Conservation (phyloP, 108 stramenopile species). For the Cyclotella cryptica region DNA sequence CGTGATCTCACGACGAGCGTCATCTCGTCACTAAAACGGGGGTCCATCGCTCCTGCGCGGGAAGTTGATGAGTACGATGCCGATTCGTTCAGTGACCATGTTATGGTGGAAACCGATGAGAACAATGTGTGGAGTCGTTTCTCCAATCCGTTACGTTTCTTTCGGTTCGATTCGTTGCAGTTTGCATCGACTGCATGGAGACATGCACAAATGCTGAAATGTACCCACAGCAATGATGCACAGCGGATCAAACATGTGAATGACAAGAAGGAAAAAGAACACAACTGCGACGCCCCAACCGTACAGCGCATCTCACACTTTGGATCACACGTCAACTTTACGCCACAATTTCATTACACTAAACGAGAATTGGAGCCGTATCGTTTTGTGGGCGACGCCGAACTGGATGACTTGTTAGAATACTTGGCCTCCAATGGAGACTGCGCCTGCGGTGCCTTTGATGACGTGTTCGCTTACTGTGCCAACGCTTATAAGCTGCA, state of each 20-base stretch:
- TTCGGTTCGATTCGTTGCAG: not conserved
- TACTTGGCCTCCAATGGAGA: conserved; percentile 44
- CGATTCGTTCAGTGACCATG: no score
- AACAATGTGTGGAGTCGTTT: not conserved
- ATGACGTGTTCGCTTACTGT: conserved; percentile 47
- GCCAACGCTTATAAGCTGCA: not conserved
- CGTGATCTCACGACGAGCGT: no score
- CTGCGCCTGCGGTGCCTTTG: conserved; percentile 64
- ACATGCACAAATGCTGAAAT: not conserved
- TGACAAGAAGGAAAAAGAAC: not conserved
- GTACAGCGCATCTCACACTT: conserved; percentile 32
- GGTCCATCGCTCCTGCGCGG: conserved; percentile 11
- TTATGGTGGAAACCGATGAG: no score
- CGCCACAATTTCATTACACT: conserved; percentile 51
- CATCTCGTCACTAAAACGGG: conserved; percentile 4
- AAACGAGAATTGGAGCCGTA: conserved; percentile 67
- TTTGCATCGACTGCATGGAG: not conserved
- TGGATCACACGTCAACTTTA: conserved; percentile 35
- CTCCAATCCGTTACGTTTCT: not conserved
- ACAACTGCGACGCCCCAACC: not conserved
- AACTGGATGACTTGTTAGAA: conserved; percentile 64
- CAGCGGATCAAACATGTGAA: not conserved
- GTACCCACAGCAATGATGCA: not conserved
- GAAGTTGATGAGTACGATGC: no score
- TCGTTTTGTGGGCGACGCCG: conserved; percentile 69